Base-by-base conservation (phyloP, 495 filamentous ascomycete species). In the Neurospora sp. region DNA sequence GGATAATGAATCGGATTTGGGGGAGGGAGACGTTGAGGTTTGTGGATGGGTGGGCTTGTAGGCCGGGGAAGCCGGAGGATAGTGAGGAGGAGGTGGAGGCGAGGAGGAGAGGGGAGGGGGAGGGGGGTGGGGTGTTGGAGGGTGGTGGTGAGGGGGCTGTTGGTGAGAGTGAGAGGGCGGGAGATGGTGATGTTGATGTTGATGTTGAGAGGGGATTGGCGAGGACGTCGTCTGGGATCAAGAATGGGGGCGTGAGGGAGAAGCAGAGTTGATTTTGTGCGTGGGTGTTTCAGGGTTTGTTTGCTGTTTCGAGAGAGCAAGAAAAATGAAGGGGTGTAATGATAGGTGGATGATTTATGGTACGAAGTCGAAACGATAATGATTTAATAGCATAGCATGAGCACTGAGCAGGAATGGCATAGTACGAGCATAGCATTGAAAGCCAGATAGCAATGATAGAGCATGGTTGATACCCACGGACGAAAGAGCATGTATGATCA, bases 1-100 rank as follows among this genome's bases (percentile, higher is more conserved):
- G 85, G 11, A 41, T 92, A 1, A 92, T 92, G 90, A 90, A 90
- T 72, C 82, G 79, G 37, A 83, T 89, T 73, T 92, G 90, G 90
- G 84, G 82, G 2, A 83, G 85, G 48, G 89, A 91, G 72, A 87
- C 86, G 7, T 83, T 92, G 70, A 80, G 86, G 48, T 89, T 86
- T 80, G 90, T 93, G 7, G 89, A 93, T 79, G 85, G 85, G 5
- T 92, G 90, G 91, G 89, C 91, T n/a, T 92, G 91, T 79, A 85
- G 86, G 39, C 86, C 89, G 70, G 90, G 90, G 1, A 89, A 86
- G 1, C 89, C 87, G 0, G 89, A 91, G 75, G 88, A 88, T 74
- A 87, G 88, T 71, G 87, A 90, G 48, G 48, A 59, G 14, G 54
- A 66, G 2, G 5, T 9, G 3, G 14, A 2, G 14, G 27, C 14